Conservation (phyloP, 1,139 yeast species). For the Hansenula sp. region DNA sequence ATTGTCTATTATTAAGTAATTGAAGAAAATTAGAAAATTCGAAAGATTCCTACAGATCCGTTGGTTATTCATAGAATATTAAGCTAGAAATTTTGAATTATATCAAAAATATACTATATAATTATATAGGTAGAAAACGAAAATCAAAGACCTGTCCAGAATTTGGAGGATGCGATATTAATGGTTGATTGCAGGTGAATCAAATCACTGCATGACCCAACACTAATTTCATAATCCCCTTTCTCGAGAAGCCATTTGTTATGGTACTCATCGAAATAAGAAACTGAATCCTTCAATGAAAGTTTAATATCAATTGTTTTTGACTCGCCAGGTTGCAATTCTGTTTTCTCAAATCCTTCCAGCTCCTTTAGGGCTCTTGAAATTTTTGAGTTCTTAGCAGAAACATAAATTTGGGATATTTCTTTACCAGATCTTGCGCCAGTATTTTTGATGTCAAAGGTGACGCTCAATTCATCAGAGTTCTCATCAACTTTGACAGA, state of each 20-base stretch:
- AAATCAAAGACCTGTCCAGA: constrained; percentile 25
- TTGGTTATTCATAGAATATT: too few species aligned
- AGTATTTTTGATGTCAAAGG: constrained; percentile 39
- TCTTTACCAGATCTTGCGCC: constrained; percentile 41
- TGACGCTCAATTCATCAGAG: constrained; percentile 30
- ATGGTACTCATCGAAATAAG: constrained; percentile 48
- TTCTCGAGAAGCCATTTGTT: constrained; percentile 48
- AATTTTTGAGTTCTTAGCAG: constrained; percentile 34
- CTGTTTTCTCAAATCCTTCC: constrained; percentile 50
- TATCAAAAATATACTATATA: too few species aligned
- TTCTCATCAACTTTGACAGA: constrained; percentile 20
- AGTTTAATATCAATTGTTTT: constrained; percentile 33
- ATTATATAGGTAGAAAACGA: too few species aligned
- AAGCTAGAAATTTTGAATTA: too few species aligned
- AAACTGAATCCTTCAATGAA: constrained; percentile 45
- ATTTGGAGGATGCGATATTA: constrained; percentile 22
- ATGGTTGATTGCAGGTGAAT: constrained; percentile 23
- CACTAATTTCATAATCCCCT: constrained; percentile 44
- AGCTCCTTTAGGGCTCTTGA: constrained; percentile 56
- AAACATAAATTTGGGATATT: constrained; percentile 41
- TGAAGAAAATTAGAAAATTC: too few species aligned
- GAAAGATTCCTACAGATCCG: too few species aligned
- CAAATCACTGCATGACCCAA: constrained; percentile 37
- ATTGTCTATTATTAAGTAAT: too few species aligned
- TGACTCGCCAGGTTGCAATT: constrained; percentile 38